Evolutionary conservation across 2,329 filamentous ascomycete genomes (phyloP).

Genomic region (Microdochium nivale): DNA sequence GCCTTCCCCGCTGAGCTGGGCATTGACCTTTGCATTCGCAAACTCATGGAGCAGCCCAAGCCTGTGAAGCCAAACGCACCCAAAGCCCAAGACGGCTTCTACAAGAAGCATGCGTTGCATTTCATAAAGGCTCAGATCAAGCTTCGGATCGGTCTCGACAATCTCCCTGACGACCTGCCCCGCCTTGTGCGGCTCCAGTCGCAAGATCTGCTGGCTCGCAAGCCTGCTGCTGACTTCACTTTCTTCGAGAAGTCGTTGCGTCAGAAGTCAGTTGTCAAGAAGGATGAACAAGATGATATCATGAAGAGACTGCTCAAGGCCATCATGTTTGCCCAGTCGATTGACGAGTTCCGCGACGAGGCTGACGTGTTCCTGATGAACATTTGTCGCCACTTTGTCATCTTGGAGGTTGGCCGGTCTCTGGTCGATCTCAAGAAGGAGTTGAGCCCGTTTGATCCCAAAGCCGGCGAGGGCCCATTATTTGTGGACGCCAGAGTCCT

Average conservation of each 20-base stretch:
- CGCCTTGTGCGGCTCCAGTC: constrained; percentile 80
- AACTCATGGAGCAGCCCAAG: constrained; percentile 75
- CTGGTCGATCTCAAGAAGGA: constrained; percentile 71
- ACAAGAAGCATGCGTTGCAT: constrained; percentile 88
- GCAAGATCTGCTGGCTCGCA: constrained; percentile 70
- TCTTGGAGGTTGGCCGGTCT: constrained; percentile 83
- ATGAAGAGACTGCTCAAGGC: constrained; percentile 86
- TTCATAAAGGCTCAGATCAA: constrained; percentile 86
- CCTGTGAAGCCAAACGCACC: constrained; percentile 33
- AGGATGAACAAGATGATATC: constrained; percentile 70
- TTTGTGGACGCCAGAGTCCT: constrained; percentile 81
- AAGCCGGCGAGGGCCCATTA: constrained; percentile 77
- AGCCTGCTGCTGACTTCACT: constrained; percentile 61
- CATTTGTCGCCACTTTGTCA: constrained; percentile 80
- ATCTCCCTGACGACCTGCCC: constrained; percentile 80
- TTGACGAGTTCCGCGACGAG: constrained; percentile 71
- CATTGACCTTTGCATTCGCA: constrained; percentile 80
- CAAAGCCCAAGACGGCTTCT: constrained; percentile 67
- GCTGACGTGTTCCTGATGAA: constrained; percentile 70
- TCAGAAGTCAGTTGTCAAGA: constrained; percentile 78
- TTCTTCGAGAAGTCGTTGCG: constrained; percentile 69
- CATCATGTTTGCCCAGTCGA: constrained; percentile 73
- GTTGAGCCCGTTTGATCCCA: constrained; percentile 72
- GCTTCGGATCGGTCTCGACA: constrained; percentile 79
- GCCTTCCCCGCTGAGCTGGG: constrained; percentile 83